Percentiles rank a stretch among this genome's conserved stretches.
Conservation (phyloP, 306 rosid genomes). For the Quercus agrifolia region DNA sequence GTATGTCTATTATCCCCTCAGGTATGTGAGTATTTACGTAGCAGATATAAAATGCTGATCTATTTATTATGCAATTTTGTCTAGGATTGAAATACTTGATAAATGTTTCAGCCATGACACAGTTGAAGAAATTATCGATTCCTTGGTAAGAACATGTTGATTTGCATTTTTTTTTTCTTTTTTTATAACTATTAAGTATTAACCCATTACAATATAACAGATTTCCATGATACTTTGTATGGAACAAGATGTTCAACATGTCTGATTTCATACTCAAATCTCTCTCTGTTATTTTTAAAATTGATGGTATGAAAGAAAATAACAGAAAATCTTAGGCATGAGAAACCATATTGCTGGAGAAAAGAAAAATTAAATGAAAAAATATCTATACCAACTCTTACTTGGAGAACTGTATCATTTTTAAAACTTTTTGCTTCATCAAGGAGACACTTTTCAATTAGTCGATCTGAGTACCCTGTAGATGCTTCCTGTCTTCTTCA, state of each 20-base stretch:
- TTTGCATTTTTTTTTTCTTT: not conserved
- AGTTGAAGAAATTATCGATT: slow-evolving; percentile 83
- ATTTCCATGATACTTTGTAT: not conserved
- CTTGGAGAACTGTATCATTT: too few species aligned
- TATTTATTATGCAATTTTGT: too few species aligned
- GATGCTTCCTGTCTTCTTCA: too few species aligned
- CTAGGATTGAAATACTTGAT: slow-evolving; percentile 69
- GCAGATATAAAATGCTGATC: too few species aligned
- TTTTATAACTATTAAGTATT: slow-evolving; percentile 10
- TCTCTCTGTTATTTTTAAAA: not conserved
- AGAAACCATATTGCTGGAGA: not conserved
- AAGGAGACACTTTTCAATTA: not conserved
- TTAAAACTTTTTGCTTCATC: not conserved
- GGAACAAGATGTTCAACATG: not conserved
- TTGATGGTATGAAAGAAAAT: not conserved
- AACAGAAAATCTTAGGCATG: not conserved
- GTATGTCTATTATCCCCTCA: too few species aligned
- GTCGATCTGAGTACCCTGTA: not conserved
- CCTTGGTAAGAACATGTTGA: slow-evolving; percentile 41
- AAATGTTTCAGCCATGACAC: slow-evolving; percentile 77
- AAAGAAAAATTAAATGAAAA: not conserved
- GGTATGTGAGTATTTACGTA: too few species aligned
- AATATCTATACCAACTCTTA: not conserved
- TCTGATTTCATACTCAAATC: not conserved
- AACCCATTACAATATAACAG: not conserved